phyloP scores from a whole-genome alignment of 768 basidiomycete genomes.

The Mycena alexandri region DNA sequence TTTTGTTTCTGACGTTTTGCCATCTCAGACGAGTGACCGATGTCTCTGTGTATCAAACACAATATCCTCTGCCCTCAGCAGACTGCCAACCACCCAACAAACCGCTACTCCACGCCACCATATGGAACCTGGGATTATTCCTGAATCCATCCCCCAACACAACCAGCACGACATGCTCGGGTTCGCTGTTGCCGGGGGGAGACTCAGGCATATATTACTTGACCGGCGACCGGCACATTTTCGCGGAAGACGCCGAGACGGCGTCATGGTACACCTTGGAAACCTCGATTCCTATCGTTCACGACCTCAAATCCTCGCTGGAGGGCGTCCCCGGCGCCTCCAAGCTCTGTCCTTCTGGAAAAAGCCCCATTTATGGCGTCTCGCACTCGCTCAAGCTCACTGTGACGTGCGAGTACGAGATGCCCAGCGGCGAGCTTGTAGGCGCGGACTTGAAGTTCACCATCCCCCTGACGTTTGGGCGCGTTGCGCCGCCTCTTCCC shows the following conservation, averaged over 20 bases:
- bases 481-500: conserved; percentile 51
- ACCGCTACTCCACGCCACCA: conserved; percentile 71
- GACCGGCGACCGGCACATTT: conserved; percentile 63
- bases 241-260: conserved; percentile 53
- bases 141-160: conserved; percentile 40
- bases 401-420: conserved; percentile 59
- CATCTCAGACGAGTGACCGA: conserved; percentile 48
- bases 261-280: conserved; percentile 73
- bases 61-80: conserved; percentile 68
- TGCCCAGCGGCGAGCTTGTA: conserved; percentile 50
- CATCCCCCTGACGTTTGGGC: conserved; percentile 66
- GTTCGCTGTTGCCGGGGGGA: conserved; percentile 63
- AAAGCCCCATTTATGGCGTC: conserved; percentile 68
- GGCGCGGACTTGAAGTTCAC: conserved; percentile 55
- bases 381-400: conserved; percentile 35
- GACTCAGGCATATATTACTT: conserved; percentile 64
- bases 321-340: conserved; percentile 45
- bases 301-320: conserved; percentile 34
- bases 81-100: conserved; percentile 73
- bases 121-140: conserved; percentile 62
- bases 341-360: conserved; percentile 59
- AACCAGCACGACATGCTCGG: conserved; percentile 48
- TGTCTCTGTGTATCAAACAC: conserved; percentile 53
- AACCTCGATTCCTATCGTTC: conserved; percentile 63
- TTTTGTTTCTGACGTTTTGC: conserved; percentile 11